Base-by-base conservation (phyloP, 169 alveolate genomes). In the Eimeria falciformis region DNA sequence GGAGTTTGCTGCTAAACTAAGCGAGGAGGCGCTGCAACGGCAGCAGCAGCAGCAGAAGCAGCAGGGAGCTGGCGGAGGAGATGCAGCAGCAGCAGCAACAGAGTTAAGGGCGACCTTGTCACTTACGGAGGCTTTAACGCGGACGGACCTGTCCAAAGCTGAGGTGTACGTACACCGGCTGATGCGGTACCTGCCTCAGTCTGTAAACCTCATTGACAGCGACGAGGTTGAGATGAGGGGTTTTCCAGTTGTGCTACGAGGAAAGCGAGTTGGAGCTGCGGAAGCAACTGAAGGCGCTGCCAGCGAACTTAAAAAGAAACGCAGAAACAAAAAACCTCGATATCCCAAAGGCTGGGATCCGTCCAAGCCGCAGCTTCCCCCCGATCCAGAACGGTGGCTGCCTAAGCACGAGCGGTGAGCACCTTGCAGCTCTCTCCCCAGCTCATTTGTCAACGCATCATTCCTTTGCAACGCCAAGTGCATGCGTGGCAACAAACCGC, bases 321-420 rank as follows among this genome's bases (percentile, higher is more conserved):
- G 37, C 75, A 37, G 23, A 73, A 73, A 62, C 33, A 84, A 84
- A 4, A 65, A 43, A 40, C 27, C 46, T 27, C 2, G 82, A 27
- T 65, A 53, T 46, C 91, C 91, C 17, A 58, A 84, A 62, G 91
- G 91, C 4, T 84, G 71, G 68, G 69, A 65, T 50, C 83, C 81
- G 29, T 12, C 12, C 66, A 53, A 65, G 56, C 82, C 91, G 5
- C 81, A 84, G 23, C 27, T 84, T 81, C 91, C 91, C 4, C 91
- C 91, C 29, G 91, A 84, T 33, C 91, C 91, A 37, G 91, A 84
- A 40, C 43, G 91, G 33, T 84, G 91, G 91, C 18, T 23, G 45
- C 79, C 83, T 23, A 84, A 84, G 25, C 68, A 62, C 27, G 91
- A 84, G 23, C 5, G 79, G 79, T n/a, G n/a, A n/a, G n/a, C n/a